Evolutionary conservation across 306 rosid species (phyloP).

Genomic region (Rosa multiflora): DNA sequence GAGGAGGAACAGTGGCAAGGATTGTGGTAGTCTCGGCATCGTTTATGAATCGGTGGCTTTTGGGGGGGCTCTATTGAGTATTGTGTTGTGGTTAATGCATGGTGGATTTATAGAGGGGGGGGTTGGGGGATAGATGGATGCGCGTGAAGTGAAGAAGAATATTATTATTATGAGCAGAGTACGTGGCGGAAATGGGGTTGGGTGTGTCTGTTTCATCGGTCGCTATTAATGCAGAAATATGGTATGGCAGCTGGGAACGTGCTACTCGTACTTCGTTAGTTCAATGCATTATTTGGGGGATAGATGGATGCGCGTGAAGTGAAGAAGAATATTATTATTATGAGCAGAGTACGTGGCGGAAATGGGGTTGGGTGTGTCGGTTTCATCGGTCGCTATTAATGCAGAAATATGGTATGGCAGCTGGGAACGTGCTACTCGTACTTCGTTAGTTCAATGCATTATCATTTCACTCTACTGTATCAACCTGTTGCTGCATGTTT

Average conservation of each 20-base stretch:
- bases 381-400: too few species aligned
- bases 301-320: neutral
- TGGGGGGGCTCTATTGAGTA: neutral
- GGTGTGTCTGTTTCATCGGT: too few species aligned
- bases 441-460: too few species aligned
- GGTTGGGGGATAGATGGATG: neutral
- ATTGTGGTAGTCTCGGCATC: neutral
- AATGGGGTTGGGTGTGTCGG: too few species aligned
- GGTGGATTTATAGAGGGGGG: neutral
- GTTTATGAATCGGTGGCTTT: neutral
- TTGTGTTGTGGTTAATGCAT: neutral
- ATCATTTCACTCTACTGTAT: neutral
- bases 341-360: too few species aligned
- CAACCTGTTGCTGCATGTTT: too few species aligned
- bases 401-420: neutral
- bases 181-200: too few species aligned
- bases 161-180: too few species aligned
- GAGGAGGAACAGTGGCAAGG: neutral
- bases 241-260: neutral
- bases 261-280: neutral
- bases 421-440: neutral
- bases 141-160: neutral
- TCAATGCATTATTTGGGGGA: neutral
- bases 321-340: too few species aligned
- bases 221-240: neutral